Evolutionary conservation across 805 yeast genomes (phyloP).

Genomic region (Cyberlindnera euphorbiiphila): DNA sequence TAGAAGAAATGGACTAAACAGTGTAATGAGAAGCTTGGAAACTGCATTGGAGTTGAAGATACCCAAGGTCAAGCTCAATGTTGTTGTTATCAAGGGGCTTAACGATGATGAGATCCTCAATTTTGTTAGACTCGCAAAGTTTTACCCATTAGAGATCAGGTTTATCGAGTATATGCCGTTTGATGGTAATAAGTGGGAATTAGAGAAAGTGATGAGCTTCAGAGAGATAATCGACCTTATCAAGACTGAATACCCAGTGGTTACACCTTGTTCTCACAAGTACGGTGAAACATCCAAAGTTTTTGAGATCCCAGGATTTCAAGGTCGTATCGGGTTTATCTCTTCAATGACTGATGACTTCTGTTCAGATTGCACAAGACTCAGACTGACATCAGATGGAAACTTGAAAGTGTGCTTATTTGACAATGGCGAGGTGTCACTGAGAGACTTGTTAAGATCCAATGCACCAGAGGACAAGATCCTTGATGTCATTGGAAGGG

Average conservation of each 20-base stretch:
- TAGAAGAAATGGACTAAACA: conserved; percentile 44
- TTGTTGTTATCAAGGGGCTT: conserved; percentile 45
- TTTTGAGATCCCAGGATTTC: conserved; percentile 39
- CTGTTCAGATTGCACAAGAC: conserved; percentile 49
- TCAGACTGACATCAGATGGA: conserved; percentile 50
- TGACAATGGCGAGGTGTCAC: conserved; percentile 47
- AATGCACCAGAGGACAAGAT: conserved; percentile 36
- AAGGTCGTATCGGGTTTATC: conserved; percentile 48
- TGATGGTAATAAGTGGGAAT: conserved; percentile 51
- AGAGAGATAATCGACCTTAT: conserved; percentile 39
- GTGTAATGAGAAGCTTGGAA: conserved; percentile 42
- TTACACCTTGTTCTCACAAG: conserved; percentile 23
- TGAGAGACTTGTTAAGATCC: conserved; percentile 40
- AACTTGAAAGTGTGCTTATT: conserved; percentile 52
- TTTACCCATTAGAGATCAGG: conserved; percentile 42
- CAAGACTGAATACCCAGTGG: conserved; percentile 28
- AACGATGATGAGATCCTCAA: conserved; percentile 50
- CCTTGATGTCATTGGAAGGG: conserved; percentile 37
- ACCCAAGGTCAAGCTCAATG: conserved; percentile 45
- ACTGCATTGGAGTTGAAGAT: conserved; percentile 41
- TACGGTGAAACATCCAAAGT: conserved; percentile 49
- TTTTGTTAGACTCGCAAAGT: conserved; percentile 40
- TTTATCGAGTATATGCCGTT: conserved; percentile 60
- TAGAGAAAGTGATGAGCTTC: conserved; percentile 41
- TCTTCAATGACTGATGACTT: conserved; percentile 54